These are phyloP conservation scores for Neurospora intermedia DNA, from an alignment of 495 filamentous ascomycete species.

Conservation along the genomic window DNA sequence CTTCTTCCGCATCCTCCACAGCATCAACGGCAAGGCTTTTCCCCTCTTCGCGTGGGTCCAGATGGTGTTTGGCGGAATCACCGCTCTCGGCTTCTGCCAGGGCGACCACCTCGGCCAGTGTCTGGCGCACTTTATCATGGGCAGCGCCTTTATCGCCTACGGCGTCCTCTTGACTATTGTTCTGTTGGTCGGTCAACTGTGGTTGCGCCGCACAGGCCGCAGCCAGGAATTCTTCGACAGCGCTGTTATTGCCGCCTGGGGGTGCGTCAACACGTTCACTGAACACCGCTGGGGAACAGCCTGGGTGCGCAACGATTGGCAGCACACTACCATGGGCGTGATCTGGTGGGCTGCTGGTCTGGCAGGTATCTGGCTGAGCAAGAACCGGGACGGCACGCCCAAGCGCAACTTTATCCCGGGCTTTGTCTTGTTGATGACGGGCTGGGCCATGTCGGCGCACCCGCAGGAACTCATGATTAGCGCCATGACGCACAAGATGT, in stretches of 20 bases:
- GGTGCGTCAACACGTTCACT: constrained; percentile 94
- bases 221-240: constrained; percentile 98
- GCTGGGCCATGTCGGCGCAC: constrained; percentile 90
- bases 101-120: constrained; percentile 90
- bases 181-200: constrained; percentile 76
- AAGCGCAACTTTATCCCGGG: constrained; percentile 89
- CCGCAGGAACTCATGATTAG: constrained; percentile 73
- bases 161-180: constrained; percentile 80
- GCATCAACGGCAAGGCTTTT: constrained; percentile 74
- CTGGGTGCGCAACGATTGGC: constrained; percentile 93
- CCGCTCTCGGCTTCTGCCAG: constrained; percentile 85
- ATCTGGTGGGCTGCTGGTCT: constrained; percentile 95
- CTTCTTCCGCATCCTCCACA: constrained; percentile 61
- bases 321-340: constrained; percentile 95
- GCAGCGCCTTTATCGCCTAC: constrained; percentile 89
- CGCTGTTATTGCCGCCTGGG: constrained; percentile 83
- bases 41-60: constrained; percentile 84
- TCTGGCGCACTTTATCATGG: constrained; percentile 97
- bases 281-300: constrained; percentile 85
- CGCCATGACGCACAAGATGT: constrained; percentile 82
- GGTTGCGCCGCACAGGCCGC: constrained; percentile 72
- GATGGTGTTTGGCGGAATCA: constrained; percentile 95
- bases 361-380: constrained; percentile 83
- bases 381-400: constrained; percentile 68
- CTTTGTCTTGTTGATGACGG: constrained; percentile 81